Evolutionary conservation across 805 yeast genomes (phyloP), one percentile per base, ranked within the genome.

Genomic region (Saturnispora mendoncae): DNA sequence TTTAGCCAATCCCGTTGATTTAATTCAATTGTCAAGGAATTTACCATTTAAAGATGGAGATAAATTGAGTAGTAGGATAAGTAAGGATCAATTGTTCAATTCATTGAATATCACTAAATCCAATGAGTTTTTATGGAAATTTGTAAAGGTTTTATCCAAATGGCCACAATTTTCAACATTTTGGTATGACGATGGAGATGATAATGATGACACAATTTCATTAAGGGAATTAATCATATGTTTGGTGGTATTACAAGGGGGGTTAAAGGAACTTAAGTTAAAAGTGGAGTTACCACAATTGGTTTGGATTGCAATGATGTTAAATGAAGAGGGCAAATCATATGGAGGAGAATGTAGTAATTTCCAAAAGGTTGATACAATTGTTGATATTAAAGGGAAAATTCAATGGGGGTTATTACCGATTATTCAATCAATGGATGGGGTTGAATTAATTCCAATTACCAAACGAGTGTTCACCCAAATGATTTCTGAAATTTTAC

Each of bases 351-450:
- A 8, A 18, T 30, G 33, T 6, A 15, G 9, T 6, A 6, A 6
- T 15, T 13, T 6, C 8, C 19, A 30, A 14, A 12, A 6, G 20
- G 10, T 52, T n/a, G 58, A 56, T 34, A 51, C 53, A 5, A 58
- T 60, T 2, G 32, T 42, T 18, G 33, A 42, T 5, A 36, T 46
- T 12, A 34, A 30, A 14, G 52, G 51, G 27, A 51, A 51, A 30
- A 37, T 61, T 0, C 54, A 52, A 31, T 61, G 66, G 66, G 30
- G 48, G 1, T 44, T 56, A 2, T 41, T 68, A 4, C 66, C 66
- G 0, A 46, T 61, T 6, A 58, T 76, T 4, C 60, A 65, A 41
- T 53, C 58, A 2, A 69, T 64, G 49, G 80, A 76, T 52, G 24
- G 31, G 5, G 13, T 43, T 3, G 51, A 47, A 6, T 9, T 29